A percentile compares a stretch with the other conserved stretches of the same genome.
phyloP scores from a whole-genome alignment of 164 flowering plant genomes.

The Echeveria elegans region DNA sequence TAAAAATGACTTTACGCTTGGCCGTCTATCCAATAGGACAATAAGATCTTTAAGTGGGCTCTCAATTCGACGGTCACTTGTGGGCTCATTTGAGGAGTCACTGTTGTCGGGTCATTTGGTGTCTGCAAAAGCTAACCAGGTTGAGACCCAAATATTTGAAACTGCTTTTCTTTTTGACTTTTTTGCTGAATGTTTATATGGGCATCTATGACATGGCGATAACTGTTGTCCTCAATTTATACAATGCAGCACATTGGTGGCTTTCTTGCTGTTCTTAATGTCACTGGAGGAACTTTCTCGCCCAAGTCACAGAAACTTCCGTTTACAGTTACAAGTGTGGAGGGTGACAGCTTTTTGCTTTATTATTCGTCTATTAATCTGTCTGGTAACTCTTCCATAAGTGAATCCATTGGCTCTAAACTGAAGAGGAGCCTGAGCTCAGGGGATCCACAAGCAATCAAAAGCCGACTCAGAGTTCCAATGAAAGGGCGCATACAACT shows the following conservation, averaged over 20 bases:
- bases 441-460: conserved; percentile 35
- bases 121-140: conserved; percentile 55
- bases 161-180: conserved; percentile 3
- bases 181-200: background rate
- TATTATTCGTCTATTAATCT: conserved; percentile 80
- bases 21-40: conserved; percentile 23
- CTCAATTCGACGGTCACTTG: conserved; percentile 71
- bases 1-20: conserved; percentile 18
- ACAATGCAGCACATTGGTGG: conserved; percentile 64
- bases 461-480: conserved; percentile 64
- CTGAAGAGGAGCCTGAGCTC: conserved; percentile 39
- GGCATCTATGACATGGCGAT: background rate
- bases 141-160: conserved; percentile 16
- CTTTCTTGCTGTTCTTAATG: conserved; percentile 77
- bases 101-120: conserved; percentile 73
- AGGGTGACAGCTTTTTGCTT: conserved; percentile 67
- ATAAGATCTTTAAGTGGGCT: conserved; percentile 45
- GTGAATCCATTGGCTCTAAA: conserved; percentile 32
- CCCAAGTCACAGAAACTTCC: conserved; percentile 88
- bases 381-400: conserved; percentile 34
- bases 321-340: conserved; percentile 74
- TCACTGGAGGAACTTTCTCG: conserved; percentile 78
- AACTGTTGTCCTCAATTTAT: conserved; percentile 6
- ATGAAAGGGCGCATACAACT: conserved; percentile 92
- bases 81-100: conserved; percentile 97